A percentile compares a stretch with the other conserved stretches of the same genome.
phyloP scores from a whole-genome alignment of 2,329 filamentous ascomycete genomes.

The Talaromyces albobiverticillius region DNA sequence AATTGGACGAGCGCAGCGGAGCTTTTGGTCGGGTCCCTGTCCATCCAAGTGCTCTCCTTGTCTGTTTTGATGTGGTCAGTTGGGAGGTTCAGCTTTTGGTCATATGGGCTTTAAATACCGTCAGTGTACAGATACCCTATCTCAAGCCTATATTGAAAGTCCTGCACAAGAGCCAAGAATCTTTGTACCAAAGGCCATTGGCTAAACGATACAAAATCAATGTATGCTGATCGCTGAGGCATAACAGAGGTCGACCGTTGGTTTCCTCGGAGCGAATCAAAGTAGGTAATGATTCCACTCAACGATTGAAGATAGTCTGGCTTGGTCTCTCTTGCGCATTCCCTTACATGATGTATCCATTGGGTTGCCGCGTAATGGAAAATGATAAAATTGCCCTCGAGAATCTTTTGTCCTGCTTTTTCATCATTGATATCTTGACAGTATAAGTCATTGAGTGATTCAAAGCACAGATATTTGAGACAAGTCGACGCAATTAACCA shows the following conservation, averaged over 20 bases:
- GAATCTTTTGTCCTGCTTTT: constrained; percentile 2
- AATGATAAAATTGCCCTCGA: constrained; percentile 5
- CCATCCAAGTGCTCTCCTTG: constrained; percentile 3
- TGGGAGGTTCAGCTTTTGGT: background rate
- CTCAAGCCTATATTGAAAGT: constrained; percentile 2
- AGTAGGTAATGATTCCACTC: constrained; percentile 1
- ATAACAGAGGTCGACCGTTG: background rate
- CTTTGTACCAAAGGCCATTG: background rate
- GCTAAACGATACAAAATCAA: constrained; percentile 2
- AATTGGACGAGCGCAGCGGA: constrained; percentile 2
- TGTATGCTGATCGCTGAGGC: background rate
- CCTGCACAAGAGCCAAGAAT: constrained; percentile 3
- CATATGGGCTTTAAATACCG: constrained; percentile 1
- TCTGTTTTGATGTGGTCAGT: constrained; percentile 2
- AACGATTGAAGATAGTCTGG: constrained; percentile 7
- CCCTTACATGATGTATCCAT: constrained; percentile 6
- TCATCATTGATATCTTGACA: constrained; percentile 5
- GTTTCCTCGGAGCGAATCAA: constrained; percentile 1
- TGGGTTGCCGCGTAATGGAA: constrained; percentile 6
- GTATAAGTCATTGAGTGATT: constrained; percentile 8
- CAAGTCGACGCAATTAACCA: constrained; percentile 6
- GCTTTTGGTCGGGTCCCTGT: constrained; percentile 1
- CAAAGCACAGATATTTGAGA: constrained; percentile 7
- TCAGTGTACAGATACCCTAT: background rate
- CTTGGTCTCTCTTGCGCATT: constrained; percentile 5